Evolutionary conservation across 352 stramenopile genomes (phyloP).

Genomic region (Discostella stelligera): DNA sequence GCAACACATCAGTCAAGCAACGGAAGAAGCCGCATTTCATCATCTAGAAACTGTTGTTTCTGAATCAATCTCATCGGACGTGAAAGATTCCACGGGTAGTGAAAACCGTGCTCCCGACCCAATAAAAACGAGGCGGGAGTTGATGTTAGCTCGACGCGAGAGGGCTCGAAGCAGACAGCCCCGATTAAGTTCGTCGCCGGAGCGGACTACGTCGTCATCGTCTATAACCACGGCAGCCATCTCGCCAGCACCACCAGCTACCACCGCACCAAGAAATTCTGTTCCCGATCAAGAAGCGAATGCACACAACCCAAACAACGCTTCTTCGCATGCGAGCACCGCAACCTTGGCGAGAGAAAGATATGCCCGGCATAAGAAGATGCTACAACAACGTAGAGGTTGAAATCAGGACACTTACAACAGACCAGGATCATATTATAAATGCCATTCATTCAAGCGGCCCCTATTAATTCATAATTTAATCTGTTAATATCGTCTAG

Average conservation of each 20-base stretch:
- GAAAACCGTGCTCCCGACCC: background rate
- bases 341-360: slow-evolving; percentile 37
- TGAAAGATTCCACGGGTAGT: background rate
- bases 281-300: background rate
- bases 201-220: background rate
- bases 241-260: background rate
- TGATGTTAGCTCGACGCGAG: slow-evolving; percentile 17
- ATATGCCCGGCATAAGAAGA: slow-evolving; percentile 47
- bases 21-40: background rate
- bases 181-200: background rate
- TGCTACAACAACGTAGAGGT: slow-evolving; percentile 24
- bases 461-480: too few species aligned
- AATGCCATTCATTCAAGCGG: too few species aligned
- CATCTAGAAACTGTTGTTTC: background rate
- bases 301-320: slow-evolving; percentile 14
- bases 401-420: background rate
- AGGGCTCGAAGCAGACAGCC: slow-evolving; percentile 16
- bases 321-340: slow-evolving; percentile 7
- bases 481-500: too few species aligned
- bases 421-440: too few species aligned
- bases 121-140: background rate
- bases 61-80: background rate
- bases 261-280: background rate
- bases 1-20: background rate
- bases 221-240: background rate